These are phyloP conservation scores for Penicillium capsulatum DNA, from an alignment of 2,329 filamentous ascomycete species.

Conservation along the genomic window DNA sequence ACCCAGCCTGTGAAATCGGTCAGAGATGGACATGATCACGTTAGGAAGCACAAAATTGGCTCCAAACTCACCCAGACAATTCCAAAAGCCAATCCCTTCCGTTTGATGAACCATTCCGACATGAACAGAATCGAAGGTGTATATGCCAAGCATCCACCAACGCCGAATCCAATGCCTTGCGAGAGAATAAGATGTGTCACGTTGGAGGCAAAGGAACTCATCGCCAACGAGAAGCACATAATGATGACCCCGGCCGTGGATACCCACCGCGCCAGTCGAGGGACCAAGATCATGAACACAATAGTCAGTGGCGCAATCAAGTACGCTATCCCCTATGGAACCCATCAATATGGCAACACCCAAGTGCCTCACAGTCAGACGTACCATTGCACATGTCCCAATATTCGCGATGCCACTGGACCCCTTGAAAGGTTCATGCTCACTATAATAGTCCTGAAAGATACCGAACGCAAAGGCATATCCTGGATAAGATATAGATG, in stretches of 20 bases:
- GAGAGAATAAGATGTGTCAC: constrained; percentile 41
- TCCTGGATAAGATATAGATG: constrained; percentile 40
- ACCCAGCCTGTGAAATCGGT: constrained; percentile 22
- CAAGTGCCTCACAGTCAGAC: too few species aligned
- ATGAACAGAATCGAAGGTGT: constrained; percentile 46
- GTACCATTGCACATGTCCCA: constrained; percentile 59
- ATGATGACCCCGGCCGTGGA: constrained; percentile 34
- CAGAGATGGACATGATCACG: too few species aligned
- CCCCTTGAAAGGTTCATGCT: constrained; percentile 7
- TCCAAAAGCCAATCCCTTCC: constrained; percentile 50
- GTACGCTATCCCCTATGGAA: constrained; percentile 30
- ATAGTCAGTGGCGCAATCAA: constrained; percentile 22
- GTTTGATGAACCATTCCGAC: constrained; percentile 50
- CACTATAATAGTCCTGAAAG: constrained; percentile 11
- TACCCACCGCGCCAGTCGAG: constrained; percentile 26
- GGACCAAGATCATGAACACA: constrained; percentile 31
- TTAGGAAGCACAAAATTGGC: too few species aligned
- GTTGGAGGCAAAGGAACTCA: constrained; percentile 39
- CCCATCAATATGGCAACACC: too few species aligned
- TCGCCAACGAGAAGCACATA: constrained; percentile 32
- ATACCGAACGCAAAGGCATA: constrained; percentile 63
- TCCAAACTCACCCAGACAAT: constrained; percentile 41
- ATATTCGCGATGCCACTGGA: constrained; percentile 36
- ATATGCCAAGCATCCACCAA: constrained; percentile 46
- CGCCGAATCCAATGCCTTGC: constrained; percentile 38